Evolutionary conservation across 1,139 yeast genomes (phyloP), one percentile per base, ranked within the genome.

Genomic region (Candida glucosophila): DNA sequence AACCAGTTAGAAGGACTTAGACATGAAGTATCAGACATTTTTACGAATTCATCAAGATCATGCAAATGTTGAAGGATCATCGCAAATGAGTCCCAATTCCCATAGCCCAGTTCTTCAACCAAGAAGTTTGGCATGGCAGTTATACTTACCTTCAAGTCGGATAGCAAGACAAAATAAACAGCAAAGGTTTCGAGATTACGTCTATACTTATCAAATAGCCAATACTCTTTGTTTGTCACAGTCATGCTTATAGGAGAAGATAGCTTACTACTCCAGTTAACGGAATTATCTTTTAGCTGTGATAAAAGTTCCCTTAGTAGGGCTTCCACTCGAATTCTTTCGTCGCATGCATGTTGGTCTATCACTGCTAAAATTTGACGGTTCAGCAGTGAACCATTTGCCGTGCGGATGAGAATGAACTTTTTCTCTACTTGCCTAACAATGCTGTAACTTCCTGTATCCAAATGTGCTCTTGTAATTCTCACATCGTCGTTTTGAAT

Each of bases 301-400:
- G n/a, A 30, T n/a, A 65, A 36, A 25, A 54, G 52, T 2, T 58
- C 55, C 20, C 43, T 39, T 8, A 70, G 47, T 5, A 66, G 39
- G 3, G 34, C 27, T 39, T 82, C 93, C 2, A 77, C 61, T 22
- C 58, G 55, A 0, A 79, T 52, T 25, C 93, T 46, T 41, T 81
- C 93, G 45, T 79, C 90, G 23, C 77, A 71, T 1, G 93, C 92
- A 53, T 82, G 93, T 43, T 81, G 93, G 40, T 82, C 93, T 3
- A 78, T 40, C 1, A 70, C 49, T 1, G 69, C 49, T 8, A 66
- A 43, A 4, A 77, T 15, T 8, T 14, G 9, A 4, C 25, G 9
- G 8, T 15, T 17, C 9, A 15, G 16, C 21, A 8, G 12, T n/a
- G n/a, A n/a, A 14, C 52, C 28, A 12, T 44, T 49, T 3, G 67